Base-by-base conservation (phyloP, 1,284 basidiomycete genomes). In the Melampsora americana region DNA sequence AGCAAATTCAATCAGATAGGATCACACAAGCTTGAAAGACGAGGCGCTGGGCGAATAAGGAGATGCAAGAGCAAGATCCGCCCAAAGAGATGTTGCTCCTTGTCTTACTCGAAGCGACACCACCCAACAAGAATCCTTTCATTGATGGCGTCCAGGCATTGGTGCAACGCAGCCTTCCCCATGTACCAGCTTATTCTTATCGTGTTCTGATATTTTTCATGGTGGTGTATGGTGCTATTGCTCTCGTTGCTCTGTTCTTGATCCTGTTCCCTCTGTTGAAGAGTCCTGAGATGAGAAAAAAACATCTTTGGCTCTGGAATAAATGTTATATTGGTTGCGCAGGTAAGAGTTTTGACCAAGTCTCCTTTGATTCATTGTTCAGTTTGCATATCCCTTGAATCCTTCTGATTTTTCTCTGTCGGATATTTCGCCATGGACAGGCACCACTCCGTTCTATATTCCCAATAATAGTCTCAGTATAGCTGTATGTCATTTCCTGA, bases 281-380 rank as follows among this genome's bases (percentile, higher is more conserved):
- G 20, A 18, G 53, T 23, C 53, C 53, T 18, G 53, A 56, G 12
- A 28, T 28, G 53, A 56, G 53, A 14, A 56, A 56, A 28, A 56
- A 56, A 28, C 53, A 56, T n/a, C 53, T 56, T 56, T 56, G 53
- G 53, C 26, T 56, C 6, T 56, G 53, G 53, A n/a, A 56, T 56
- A 56, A 56, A 28, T 56, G 53, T 56, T 56, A 56, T 28, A 56
- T 56, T 56, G 53, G 53, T 6, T 16, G 53, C 53, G 5, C 53
- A 23, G 53, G 53, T 56, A 12, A 56, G 53, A 7, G 6, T 56
- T 7, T 56, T 14, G 20, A 23, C 53, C 39, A 11, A 42, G 6
- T 42, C 12, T 42, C 39, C 11, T 42, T 42, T 42, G 39, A 42
- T 42, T 42, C 39, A 42, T 42, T 11, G 39, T 5, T 7, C 39